Evolutionary conservation across 163 green algal species (phyloP).

Genomic region (Chlorella variabilis): DNA sequence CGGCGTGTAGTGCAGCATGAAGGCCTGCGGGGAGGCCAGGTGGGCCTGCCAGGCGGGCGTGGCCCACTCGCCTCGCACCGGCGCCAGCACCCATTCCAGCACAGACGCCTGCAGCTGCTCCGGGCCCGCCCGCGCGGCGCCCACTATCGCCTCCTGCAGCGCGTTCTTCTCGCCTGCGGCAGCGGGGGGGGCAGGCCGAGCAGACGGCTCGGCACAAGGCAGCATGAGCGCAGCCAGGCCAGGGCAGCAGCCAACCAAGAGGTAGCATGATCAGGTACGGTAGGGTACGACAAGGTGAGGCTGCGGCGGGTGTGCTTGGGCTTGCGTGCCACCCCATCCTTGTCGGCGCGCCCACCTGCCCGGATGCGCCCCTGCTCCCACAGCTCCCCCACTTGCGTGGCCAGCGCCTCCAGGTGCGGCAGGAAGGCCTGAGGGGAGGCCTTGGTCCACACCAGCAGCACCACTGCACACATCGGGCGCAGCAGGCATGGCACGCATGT

Average conservation of each 20-base stretch:
- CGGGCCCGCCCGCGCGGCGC: constrained; percentile 12
- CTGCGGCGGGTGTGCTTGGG: too few relatives aligned
- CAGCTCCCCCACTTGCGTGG: constrained; percentile 51
- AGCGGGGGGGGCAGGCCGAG: neutral
- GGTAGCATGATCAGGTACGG: too few relatives aligned
- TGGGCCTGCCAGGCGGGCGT: constrained; percentile 48
- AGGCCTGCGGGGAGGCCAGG: constrained; percentile 54
- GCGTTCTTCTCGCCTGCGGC: constrained; percentile 47
- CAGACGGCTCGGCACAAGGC: too few relatives aligned
- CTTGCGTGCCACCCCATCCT: too few relatives aligned
- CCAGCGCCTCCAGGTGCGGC: constrained; percentile 70
- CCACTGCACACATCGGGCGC: neutral
- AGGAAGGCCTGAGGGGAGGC: constrained; percentile 61
- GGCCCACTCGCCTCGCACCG: constrained; percentile 63
- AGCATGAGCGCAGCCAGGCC: too few relatives aligned
- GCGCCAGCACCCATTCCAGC: constrained; percentile 61
- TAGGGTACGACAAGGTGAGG: neutral
- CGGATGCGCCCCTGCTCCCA: constrained; percentile 56
- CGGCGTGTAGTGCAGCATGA: constrained; percentile 60
- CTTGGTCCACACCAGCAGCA: constrained; percentile 59
- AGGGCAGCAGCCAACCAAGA: too few relatives aligned
- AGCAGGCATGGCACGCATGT: neutral
- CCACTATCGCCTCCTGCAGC: constrained; percentile 41
- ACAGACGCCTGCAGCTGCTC: constrained; percentile 22
- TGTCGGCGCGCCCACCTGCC: too few relatives aligned